Evolutionary conservation across 768 basidiomycete genomes (phyloP).

Genomic region (Saitozyma sp.): DNA sequence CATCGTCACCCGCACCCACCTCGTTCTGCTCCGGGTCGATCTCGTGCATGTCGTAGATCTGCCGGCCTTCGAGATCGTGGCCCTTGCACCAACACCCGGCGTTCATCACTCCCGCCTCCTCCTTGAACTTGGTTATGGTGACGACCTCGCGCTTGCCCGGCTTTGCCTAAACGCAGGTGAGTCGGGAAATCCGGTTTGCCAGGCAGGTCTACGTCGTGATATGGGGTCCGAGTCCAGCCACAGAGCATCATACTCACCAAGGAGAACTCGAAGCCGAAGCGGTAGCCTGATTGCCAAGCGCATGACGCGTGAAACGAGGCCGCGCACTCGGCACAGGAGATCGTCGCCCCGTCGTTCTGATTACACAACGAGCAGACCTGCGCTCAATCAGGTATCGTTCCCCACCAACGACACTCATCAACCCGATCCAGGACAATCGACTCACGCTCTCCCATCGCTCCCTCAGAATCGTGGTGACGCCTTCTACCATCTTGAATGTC

Average conservation of each 20-base stretch:
- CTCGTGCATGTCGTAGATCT: conserved; percentile 81
- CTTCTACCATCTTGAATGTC: conserved; percentile 77
- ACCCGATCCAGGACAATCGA: conserved; percentile 17
- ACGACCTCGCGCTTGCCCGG: conserved; percentile 69
- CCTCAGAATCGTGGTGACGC: conserved; percentile 69
- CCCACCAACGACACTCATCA: neutral
- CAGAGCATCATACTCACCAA: conserved; percentile 59
- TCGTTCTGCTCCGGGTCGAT: conserved; percentile 72
- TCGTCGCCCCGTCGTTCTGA: conserved; percentile 68
- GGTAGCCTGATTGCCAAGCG: conserved; percentile 79
- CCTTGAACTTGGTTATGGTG: conserved; percentile 68
- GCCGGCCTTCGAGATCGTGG: conserved; percentile 63
- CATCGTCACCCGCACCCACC: conserved; percentile 57
- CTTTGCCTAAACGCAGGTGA: conserved; percentile 62
- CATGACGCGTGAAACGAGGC: conserved; percentile 84
- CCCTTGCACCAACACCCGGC: conserved; percentile 76
- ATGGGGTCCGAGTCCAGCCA: neutral
- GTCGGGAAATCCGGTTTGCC: no score
- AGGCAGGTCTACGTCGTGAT: neutral
- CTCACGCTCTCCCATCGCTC: conserved; percentile 72
- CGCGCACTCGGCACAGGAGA: conserved; percentile 79
- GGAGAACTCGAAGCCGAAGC: conserved; percentile 90
- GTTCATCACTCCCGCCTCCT: conserved; percentile 74
- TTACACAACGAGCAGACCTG: conserved; percentile 71
- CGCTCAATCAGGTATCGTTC: neutral